Conservation (phyloP, 2,329 filamentous ascomycete genomes). For the Diatrype stigma region DNA sequence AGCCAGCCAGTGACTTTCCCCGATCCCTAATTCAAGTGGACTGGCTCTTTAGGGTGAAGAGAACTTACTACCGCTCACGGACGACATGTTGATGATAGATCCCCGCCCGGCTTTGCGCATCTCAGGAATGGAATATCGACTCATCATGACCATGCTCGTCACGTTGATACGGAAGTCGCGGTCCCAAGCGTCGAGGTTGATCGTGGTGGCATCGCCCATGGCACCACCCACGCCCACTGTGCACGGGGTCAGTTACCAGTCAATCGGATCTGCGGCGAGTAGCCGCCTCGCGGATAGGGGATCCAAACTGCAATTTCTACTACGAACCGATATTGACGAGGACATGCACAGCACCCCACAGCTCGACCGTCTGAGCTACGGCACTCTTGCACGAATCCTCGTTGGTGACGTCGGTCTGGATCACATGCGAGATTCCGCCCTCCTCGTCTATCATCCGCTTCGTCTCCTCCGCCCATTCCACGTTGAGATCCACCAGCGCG, state of each 20-base stretch:
- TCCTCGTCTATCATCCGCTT: slow-evolving; percentile 26
- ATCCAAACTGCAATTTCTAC: not conserved
- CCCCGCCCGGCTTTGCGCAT: slow-evolving; percentile 30
- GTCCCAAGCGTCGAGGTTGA: slow-evolving; percentile 28
- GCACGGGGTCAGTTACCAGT: too few species aligned
- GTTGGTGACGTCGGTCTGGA: slow-evolving; percentile 20
- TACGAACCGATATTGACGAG: slow-evolving; percentile 24
- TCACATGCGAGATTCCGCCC: slow-evolving; percentile 20
- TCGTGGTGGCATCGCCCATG: slow-evolving; percentile 22
- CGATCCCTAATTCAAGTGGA: too few species aligned
- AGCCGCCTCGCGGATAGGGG: too few species aligned
- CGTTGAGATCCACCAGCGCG: slow-evolving; percentile 20
- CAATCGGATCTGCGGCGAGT: not conserved
- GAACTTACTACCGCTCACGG: slow-evolving; percentile 22
- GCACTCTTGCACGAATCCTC: slow-evolving; percentile 19
- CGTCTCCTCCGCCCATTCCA: slow-evolving; percentile 22
- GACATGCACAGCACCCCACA: slow-evolving; percentile 22
- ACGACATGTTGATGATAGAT: slow-evolving; percentile 33
- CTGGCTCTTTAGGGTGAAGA: too few species aligned
- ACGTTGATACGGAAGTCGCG: slow-evolving; percentile 30
- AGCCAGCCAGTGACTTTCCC: too few species aligned
- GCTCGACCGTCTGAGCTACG: slow-evolving; percentile 16
- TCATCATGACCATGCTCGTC: slow-evolving; percentile 33
- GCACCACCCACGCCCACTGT: slow-evolving; percentile 31
- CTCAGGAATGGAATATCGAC: slow-evolving; percentile 24